Evolutionary conservation across 768 basidiomycete species (phyloP).

Genomic region (Neoboletus brunneissimus): DNA sequence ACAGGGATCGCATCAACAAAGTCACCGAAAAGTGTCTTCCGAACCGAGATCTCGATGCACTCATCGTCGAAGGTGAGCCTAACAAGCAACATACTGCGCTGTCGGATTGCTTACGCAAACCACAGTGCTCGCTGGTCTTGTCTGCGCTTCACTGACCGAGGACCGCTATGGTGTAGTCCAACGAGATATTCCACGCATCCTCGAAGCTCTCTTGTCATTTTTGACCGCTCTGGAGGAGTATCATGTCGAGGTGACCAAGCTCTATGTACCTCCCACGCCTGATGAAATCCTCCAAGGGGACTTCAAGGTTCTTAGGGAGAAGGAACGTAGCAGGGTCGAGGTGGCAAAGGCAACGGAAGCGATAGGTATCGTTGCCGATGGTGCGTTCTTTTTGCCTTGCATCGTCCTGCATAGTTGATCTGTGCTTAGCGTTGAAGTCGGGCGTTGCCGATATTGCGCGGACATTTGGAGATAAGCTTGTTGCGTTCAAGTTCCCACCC

Average conservation of each 20-base stretch:
- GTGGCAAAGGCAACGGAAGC: slow-evolving; percentile 53
- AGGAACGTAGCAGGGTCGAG: slow-evolving; percentile 45
- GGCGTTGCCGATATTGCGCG: slow-evolving; percentile 62
- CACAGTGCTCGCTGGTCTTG: slow-evolving; percentile 55
- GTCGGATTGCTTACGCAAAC: background rate
- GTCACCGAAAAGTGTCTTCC: slow-evolving; percentile 55
- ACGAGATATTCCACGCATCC: slow-evolving; percentile 75
- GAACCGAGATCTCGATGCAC: slow-evolving; percentile 58
- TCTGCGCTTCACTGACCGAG: slow-evolving; percentile 71
- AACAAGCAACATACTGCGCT: background rate
- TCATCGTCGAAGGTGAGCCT: slow-evolving; percentile 55
- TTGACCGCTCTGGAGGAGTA: slow-evolving; percentile 66
- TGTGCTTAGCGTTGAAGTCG: slow-evolving; percentile 50
- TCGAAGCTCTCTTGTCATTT: slow-evolving; percentile 73
- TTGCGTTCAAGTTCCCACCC: slow-evolving; percentile 79
- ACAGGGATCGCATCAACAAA: slow-evolving; percentile 49
- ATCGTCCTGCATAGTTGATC: background rate
- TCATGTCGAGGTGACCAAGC: slow-evolving; percentile 48
- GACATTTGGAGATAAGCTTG: slow-evolving; percentile 72
- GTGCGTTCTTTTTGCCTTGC: slow-evolving; percentile 36
- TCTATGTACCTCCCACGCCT: slow-evolving; percentile 37
- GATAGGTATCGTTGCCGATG: slow-evolving; percentile 52
- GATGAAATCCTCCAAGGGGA: slow-evolving; percentile 31
- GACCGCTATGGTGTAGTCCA: slow-evolving; percentile 84
- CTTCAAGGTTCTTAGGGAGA: slow-evolving; percentile 35